Base-by-base conservation (phyloP, 495 filamentous ascomycete genomes). In the Corynascus novoguineensis region DNA sequence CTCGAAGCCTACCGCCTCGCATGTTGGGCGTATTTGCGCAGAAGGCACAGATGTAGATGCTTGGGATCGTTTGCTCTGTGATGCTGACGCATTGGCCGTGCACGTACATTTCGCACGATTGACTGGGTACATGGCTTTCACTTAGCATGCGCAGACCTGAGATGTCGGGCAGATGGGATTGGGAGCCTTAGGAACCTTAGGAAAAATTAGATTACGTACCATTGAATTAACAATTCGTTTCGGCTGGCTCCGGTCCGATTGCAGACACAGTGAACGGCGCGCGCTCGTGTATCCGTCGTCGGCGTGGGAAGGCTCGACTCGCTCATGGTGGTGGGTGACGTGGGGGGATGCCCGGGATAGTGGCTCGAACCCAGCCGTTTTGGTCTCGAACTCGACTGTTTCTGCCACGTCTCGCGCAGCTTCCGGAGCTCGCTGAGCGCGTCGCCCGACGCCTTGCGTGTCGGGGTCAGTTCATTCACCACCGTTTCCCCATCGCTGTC, bases 21-120 rank as follows among this genome's bases (percentile, higher is more conserved):
- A 83, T 78, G 55, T 78, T 79, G 0, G 87, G 88, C 5, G 87
- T 91, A 54, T 88, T 83, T 8, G 84, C 83, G 65, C 89, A 95
- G 62, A 86, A 91, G 17, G 86, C 73, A 65, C 89, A 95, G 12
- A 93, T 83, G 68, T 90, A 92, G 10, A 92, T 86, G 0, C 78
- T 78, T 21, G 88, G 88, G 42, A 89, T 75, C 40, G 71, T 75
- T 50, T 85, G 79, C 19, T 77, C 74, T 55, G 84, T 84, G 24
- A 92, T 76, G 17, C 87, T 85, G 31, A 92, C 79, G 65, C 90
- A 96, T 62, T 79, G 79, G 6, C 84, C 86, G 64, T 96, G 90
- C 28, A 92, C 80, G 84, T 86, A 92, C 71, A 91, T 86, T 37
- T 83, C 86, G 71, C 90, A 96, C 4, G 89, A 91, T 73, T 91